Conservation (phyloP, 768 basidiomycete genomes). For the Trametes cubensis region DNA sequence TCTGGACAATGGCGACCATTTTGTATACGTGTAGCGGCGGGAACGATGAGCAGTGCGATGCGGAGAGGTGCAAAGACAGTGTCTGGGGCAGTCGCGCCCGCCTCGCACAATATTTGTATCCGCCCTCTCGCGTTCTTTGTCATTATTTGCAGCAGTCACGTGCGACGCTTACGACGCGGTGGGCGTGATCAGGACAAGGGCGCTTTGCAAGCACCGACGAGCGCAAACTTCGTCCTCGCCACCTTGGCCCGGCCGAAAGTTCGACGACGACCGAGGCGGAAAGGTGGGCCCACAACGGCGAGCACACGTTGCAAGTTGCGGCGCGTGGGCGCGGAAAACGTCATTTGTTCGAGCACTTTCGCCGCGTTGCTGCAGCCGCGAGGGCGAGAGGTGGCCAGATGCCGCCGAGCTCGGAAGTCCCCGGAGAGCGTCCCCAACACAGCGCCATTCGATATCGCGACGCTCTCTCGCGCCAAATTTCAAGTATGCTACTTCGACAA, state of each 20-base stretch:
- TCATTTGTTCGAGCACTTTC: slow-evolving; percentile 15
- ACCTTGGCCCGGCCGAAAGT: not conserved
- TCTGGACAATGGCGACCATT: slow-evolving; percentile 57
- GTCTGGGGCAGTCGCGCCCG: slow-evolving; percentile 7
- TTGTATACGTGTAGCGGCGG: not conserved
- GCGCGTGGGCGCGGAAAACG: not conserved
- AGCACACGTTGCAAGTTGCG: too few relatives aligned
- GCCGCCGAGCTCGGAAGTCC: not conserved
- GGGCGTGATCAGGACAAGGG: slow-evolving; percentile 9
- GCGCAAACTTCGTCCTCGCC: not conserved
- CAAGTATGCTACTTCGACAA: too few relatives aligned
- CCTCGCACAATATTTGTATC: slow-evolving; percentile 20
- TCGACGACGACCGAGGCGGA: not conserved
- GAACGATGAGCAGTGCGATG: not conserved
- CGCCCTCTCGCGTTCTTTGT: slow-evolving; percentile 32
- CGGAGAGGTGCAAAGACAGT: not conserved
- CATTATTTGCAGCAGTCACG: slow-evolving; percentile 27
- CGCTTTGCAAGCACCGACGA: slow-evolving; percentile 6
- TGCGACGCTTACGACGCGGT: slow-evolving; percentile 22
- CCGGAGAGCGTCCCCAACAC: not conserved
- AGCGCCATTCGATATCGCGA: not conserved
- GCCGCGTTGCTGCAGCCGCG: not conserved
- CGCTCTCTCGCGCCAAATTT: too few relatives aligned
- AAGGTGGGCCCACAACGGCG: not conserved
- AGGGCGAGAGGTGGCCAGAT: slow-evolving; percentile 14